Evolutionary conservation across 441 rosid species (phyloP), one percentile per base, ranked within the genome.

Genomic region (Melastoma candidum): DNA sequence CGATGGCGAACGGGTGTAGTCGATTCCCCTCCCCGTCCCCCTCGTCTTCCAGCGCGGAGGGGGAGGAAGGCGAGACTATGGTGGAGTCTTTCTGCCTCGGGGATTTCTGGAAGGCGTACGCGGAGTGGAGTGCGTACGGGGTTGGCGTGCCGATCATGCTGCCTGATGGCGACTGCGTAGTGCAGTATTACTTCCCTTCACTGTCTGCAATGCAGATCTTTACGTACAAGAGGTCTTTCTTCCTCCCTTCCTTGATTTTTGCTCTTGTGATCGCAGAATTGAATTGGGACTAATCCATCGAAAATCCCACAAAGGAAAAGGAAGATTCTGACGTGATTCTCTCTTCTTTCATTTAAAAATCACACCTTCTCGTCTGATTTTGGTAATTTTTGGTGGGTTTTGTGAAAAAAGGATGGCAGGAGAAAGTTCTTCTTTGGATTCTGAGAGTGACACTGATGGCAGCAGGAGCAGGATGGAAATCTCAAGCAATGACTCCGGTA

Each of bases 81-180:
- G 59, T 56, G 27, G 51, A 56, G 41, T 56, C 27, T 1, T 60
- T 60, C 12, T 11, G 46, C n/a, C 58, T 53, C 7, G 3, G 32
- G 11, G 64, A 60, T 13, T 60, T 60, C 47, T 60, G 64, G 64
- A 26, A 53, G n/a, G 36, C 53, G 11, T 60, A 53, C 48, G 58
- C 7, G 50, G 57, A 60, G 17, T 60, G 64, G 58, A 60, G 64
- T 47, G 64, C 64, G 12, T 60, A 46, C 43, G 58, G 58, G 2
- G 47, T 51, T 12, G 64, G 64, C 12, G 47, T 60, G 39, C 64
- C 64, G 17, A 22, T 60, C 39, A 41, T 52, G 53, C 45, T 60
- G n/a, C 54, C 54, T 1, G 17, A 8, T 22, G 64, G 58, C 14
- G 58, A 60, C 10, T 29, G 51, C 46, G 26, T 53, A 1, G 2